A percentile compares a stretch with the other conserved stretches of the same genome.
Evolutionary conservation across 345 rosid species (phyloP).

Genomic region (Atalantia buxifolia): DNA sequence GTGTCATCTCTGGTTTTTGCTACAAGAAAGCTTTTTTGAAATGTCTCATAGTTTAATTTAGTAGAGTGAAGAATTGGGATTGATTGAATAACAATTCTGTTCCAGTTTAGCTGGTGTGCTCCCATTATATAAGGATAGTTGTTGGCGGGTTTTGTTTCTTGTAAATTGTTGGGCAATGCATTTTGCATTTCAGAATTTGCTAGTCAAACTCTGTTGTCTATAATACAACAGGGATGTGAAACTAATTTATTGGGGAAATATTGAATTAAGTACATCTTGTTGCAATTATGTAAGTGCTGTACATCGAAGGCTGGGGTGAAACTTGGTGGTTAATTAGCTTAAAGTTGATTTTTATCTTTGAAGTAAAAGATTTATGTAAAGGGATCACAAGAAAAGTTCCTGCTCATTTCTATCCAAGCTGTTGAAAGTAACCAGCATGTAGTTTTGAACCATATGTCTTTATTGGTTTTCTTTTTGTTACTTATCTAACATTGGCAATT

Average conservation of each 20-base stretch:
- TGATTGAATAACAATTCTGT: background rate
- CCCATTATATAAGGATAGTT: background rate
- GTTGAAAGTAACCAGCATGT: background rate
- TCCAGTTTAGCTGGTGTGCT: background rate
- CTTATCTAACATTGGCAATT: background rate
- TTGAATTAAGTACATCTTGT: background rate
- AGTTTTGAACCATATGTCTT: background rate
- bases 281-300: background rate
- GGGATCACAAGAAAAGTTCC: background rate
- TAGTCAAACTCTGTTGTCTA: background rate
- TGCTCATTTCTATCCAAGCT: background rate
- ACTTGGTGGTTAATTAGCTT: background rate
- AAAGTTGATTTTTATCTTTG: background rate
- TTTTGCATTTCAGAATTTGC: background rate
- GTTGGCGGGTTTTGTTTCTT: background rate
- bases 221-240: background rate
- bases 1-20: background rate
- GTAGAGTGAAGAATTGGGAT: background rate
- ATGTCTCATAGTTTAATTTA: background rate
- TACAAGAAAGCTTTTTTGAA: background rate
- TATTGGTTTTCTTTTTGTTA: background rate
- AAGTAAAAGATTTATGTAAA: background rate
- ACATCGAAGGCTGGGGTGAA: background rate
- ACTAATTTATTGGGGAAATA: background rate
- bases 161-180: background rate